A percentile compares a stretch with the other conserved stretches of the same genome.
Conservation (phyloP, 495 filamentous ascomycete genomes). For the Neurospora sp. region DNA sequence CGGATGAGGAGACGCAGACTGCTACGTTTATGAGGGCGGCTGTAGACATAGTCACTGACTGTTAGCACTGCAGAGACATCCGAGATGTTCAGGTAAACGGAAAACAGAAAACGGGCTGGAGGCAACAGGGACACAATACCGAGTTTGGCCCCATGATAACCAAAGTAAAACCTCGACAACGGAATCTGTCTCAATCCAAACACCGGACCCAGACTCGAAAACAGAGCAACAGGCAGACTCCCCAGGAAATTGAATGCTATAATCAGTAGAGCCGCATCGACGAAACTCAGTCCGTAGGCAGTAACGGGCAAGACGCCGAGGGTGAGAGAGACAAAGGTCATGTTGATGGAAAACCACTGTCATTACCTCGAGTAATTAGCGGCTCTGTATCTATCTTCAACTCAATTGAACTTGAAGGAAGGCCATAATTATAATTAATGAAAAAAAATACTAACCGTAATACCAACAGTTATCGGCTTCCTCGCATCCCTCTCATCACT, state of each 20-base stretch:
- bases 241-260: constrained; percentile 73
- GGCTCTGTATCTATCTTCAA: neutral
- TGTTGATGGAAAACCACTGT: constrained; percentile 77
- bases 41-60: no score
- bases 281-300: constrained; percentile 59
- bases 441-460: constrained; percentile 47
- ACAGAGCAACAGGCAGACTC: constrained; percentile 65
- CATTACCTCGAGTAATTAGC: neutral
- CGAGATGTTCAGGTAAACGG: no score
- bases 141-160: constrained; percentile 60
- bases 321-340: constrained; percentile 75
- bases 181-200: constrained; percentile 84
- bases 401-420: neutral
- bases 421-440: no score
- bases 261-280: constrained; percentile 61
- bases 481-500: constrained; percentile 60
- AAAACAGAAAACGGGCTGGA: no score
- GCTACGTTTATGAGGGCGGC: constrained; percentile 66
- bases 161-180: constrained; percentile 74
- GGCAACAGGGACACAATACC: constrained; percentile 29
- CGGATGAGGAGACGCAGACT: constrained; percentile 68
- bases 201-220: constrained; percentile 65
- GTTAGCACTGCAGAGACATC: no score
- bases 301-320: constrained; percentile 63
- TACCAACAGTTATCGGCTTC: constrained; percentile 57